Conservation (phyloP, 345 rosid genomes). For the Rhodamnia rubescens region DNA sequence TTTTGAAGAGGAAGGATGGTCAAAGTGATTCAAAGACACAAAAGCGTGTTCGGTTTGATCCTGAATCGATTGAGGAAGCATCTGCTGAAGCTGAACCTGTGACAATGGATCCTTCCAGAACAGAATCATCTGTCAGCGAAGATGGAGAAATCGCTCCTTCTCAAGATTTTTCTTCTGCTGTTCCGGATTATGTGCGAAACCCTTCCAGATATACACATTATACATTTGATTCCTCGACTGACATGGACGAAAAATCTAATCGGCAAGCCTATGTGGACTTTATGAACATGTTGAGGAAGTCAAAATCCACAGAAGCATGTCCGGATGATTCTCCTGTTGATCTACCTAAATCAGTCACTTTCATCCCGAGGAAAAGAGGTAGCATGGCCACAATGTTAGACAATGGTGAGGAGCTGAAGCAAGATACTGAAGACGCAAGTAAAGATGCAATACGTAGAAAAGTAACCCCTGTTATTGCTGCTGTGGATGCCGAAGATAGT, state of each 20-base stretch:
- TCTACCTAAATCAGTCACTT: constrained; percentile 45
- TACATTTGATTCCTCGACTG: constrained; percentile 38
- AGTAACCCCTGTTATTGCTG: constrained; percentile 27
- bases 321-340: constrained; percentile 23
- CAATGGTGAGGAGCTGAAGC: constrained; percentile 7
- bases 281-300: constrained; percentile 26
- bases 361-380: constrained; percentile 53
- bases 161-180: constrained; percentile 14
- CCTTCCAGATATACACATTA: constrained; percentile 71
- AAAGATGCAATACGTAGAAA: constrained; percentile 16
- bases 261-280: constrained; percentile 52
- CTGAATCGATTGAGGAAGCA: constrained; percentile 21
- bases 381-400: constrained; percentile 13
- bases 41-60: constrained; percentile 81
- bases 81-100: constrained; percentile 20
- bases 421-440: constrained; percentile 4
- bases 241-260: constrained; percentile 60
- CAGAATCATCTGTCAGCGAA: not conserved
- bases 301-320: constrained; percentile 3
- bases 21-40: constrained; percentile 34
- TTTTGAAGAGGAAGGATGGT: constrained; percentile 59
- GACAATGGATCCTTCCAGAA: constrained; percentile 9
- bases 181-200: constrained; percentile 72
- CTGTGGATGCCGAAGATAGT: constrained; percentile 19
- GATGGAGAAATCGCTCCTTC: constrained; percentile 12